Evolutionary conservation across 2,329 filamentous ascomycete species (phyloP).

Genomic region (Cyphellophora europaea): DNA sequence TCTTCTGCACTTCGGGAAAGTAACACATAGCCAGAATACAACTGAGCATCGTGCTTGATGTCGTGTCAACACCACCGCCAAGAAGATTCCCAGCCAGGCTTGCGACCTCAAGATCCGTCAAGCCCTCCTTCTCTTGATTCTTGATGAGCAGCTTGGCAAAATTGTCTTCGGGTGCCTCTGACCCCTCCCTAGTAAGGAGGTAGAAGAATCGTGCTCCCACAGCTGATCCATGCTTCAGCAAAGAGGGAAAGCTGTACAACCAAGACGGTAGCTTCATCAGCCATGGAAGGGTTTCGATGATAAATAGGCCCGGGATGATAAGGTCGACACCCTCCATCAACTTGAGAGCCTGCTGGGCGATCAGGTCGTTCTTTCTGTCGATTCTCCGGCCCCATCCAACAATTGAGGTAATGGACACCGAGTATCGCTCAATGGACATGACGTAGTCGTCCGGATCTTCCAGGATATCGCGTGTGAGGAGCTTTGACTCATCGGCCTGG

Average conservation of each 20-base stretch:
- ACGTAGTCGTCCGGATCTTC: conserved; percentile 26
- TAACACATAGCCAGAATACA: conserved; percentile 21
- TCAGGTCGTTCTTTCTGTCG: conserved; percentile 41
- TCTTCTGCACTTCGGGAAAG: conserved; percentile 39
- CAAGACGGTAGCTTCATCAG: conserved; percentile 40
- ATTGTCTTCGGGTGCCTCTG: conserved; percentile 28
- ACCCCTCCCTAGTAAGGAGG: conserved; percentile 41
- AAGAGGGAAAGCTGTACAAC: conserved; percentile 15
- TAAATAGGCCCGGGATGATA: conserved; percentile 12
- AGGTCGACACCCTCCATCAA: conserved; percentile 14
- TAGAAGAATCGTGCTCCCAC: conserved; percentile 43
- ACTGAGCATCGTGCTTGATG: conserved; percentile 21
- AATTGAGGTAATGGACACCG: conserved; percentile 31
- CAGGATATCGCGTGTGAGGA: conserved; percentile 38
- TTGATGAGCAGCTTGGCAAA: conserved; percentile 39
- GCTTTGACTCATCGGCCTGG: conserved; percentile 49
- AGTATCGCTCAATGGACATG: conserved; percentile 30
- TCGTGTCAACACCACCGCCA: conserved; percentile 23
- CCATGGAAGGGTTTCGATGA: conserved; percentile 16
- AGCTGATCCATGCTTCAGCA: conserved; percentile 13
- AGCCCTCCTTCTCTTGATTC: conserved; percentile 36
- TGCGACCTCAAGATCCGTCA: conserved; percentile 37
- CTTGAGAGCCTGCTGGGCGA: conserved; percentile 21
- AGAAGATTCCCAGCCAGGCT: conserved; percentile 37
- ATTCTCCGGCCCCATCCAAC: conserved; percentile 29